These are phyloP conservation scores for Tuber melanosporum DNA, from an alignment of 495 filamentous ascomycete species.

Conservation along the genomic window DNA sequence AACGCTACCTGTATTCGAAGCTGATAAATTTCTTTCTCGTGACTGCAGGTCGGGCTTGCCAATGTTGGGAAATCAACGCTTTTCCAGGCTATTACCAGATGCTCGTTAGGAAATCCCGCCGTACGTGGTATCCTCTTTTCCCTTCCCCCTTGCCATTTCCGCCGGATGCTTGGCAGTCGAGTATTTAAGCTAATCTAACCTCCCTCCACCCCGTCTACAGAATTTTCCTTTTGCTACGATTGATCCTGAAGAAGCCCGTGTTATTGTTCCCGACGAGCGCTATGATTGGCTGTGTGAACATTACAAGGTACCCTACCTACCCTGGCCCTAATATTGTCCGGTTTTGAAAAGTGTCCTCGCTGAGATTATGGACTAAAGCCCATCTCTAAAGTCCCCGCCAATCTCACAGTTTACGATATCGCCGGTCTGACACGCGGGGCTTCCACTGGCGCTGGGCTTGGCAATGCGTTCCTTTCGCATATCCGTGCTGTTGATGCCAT, in stretches of 20 bases:
- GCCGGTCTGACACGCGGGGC: slow-evolving; percentile 93
- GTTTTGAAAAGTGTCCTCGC: slow-evolving; percentile 13
- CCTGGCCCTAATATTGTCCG: not conserved
- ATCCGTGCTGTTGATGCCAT: slow-evolving; percentile 99
- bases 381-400: slow-evolving; percentile 90
- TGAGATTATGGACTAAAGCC: slow-evolving; percentile 51
- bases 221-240: slow-evolving; percentile 99
- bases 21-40: not conserved
- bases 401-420: slow-evolving; percentile 98
- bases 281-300: slow-evolving; percentile 93
- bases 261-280: slow-evolving; percentile 92
- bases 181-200: slow-evolving; percentile 16
- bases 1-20: not conserved
- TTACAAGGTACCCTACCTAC: slow-evolving; percentile 53
- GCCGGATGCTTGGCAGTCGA: not conserved
- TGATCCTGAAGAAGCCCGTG: slow-evolving; percentile 95
- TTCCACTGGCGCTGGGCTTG: slow-evolving; percentile 93
- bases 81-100: slow-evolving; percentile 99
- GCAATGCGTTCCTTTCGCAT: slow-evolving; percentile 96
- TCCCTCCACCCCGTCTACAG: slow-evolving; percentile 43
- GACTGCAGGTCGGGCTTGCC: slow-evolving; percentile 79
- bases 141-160: slow-evolving; percentile 6
- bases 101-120: slow-evolving; percentile 92
- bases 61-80: slow-evolving; percentile 99
- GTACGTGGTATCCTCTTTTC: slow-evolving; percentile 47